Conservation (phyloP, 1,284 basidiomycete species). For the Singerocomus inundabilis region DNA sequence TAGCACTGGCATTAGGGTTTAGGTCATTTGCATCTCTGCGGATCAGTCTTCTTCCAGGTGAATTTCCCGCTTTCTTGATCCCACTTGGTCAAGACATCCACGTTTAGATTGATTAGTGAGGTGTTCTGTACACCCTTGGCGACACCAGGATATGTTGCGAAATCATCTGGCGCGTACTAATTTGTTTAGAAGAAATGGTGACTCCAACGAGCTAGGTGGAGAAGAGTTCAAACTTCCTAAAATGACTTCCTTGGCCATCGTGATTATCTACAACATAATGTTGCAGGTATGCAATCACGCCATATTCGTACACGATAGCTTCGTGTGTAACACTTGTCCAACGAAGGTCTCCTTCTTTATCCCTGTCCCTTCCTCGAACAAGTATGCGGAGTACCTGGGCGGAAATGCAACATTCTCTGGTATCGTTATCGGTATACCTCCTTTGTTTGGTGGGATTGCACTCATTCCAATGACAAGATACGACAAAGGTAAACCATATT, state of each 20-base stretch:
- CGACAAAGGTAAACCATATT: slow-evolving; percentile 48
- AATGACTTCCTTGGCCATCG: slow-evolving; percentile 41
- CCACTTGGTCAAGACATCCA: neutral
- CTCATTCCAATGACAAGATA: slow-evolving; percentile 56
- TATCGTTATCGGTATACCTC: slow-evolving; percentile 63
- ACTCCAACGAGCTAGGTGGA: slow-evolving; percentile 1
- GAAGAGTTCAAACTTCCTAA: slow-evolving; percentile 51
- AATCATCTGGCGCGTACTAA: neutral
- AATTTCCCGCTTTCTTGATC: neutral
- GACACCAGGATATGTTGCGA: slow-evolving; percentile 6
- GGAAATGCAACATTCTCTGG: slow-evolving; percentile 68
- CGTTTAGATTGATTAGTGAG: neutral
- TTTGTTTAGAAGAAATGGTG: neutral
- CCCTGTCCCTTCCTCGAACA: slow-evolving; percentile 62
- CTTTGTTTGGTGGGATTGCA: slow-evolving; percentile 38
- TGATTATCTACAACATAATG: slow-evolving; percentile 44
- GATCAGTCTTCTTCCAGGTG: neutral
- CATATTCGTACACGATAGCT: no score
- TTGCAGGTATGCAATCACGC: slow-evolving; percentile 40
- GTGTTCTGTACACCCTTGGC: neutral
- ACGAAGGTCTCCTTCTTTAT: slow-evolving; percentile 64
- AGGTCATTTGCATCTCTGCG: neutral
- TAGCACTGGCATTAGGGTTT: neutral
- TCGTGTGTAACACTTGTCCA: neutral
- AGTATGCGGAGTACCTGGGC: slow-evolving; percentile 61